Base-by-base conservation (phyloP, 257 asterid genomes). In the Pogostemon cablin region DNA sequence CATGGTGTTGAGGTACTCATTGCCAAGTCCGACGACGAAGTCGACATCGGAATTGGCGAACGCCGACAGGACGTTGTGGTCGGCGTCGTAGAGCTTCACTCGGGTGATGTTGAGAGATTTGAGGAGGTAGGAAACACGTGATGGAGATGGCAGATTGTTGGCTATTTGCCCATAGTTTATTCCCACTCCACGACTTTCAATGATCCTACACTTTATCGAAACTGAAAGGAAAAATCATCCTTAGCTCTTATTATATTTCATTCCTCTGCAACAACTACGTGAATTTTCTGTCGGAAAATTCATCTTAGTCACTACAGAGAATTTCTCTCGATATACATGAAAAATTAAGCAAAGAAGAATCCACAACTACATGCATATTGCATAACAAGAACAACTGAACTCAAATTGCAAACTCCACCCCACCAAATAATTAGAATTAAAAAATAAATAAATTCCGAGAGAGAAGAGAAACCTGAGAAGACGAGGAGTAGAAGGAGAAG, bases 81-180 rank as follows among this genome's bases (percentile, higher is more conserved):
- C 92, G 0, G 98, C 93, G 38, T 93, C 97, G 50, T 93, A 93
- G 5, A 93, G 91, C 39, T 87, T 93, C 2, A 87, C 96, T 37
- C 92, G 46, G 53, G 73, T 86, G 3, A 88, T 69, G 76, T 84
- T 86, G 74, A 93, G 81, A 47, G 96, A 90, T 52, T 39, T 20
- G 35, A 93, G 89, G 64, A 90, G 95, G 48, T 2, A 12, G 2
- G 86, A 84, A 1, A 93, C 98, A 0, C 84, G 87, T n/a, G 95
- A 62, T 2, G 95, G 91, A 5, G 92, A 1, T 7, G 97, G 98
- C 37, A 93, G 87, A 72, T 93, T 86, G 81, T 89, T 82, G 8
- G 96, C 96, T 35, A 93, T 86, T 74, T 90, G 97, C 57, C 98
- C 98, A 72, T 93, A 93, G 81, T 93, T 93, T 50, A 93, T 90